Evolutionary conservation across 768 basidiomycete genomes (phyloP).

Genomic region (Pleurotus tuoliensis): DNA sequence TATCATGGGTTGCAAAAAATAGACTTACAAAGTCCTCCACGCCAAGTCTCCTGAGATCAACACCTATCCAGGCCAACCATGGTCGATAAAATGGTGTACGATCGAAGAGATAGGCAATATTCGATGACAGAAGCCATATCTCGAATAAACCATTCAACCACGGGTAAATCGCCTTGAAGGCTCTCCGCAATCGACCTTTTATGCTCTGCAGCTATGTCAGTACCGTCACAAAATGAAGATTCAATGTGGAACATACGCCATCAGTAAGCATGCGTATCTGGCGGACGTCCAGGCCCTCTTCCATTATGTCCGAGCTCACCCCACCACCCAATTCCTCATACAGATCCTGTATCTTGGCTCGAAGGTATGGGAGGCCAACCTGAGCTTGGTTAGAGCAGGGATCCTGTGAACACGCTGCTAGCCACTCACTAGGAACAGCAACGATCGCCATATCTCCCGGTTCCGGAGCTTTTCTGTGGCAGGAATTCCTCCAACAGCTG

Average conservation of each 20-base stretch:
- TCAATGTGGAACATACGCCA: constrained; percentile 34
- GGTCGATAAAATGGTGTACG: constrained; percentile 83
- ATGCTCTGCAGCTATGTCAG: constrained; percentile 36
- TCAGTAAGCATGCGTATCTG: constrained; percentile 46
- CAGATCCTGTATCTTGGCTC: constrained; percentile 86
- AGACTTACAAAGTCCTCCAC: constrained; percentile 72
- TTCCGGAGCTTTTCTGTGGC: constrained; percentile 60
- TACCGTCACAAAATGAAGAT: neutral
- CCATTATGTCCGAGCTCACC: constrained; percentile 58
- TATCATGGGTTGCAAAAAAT: neutral
- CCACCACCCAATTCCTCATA: constrained; percentile 90
- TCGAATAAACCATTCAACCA: constrained; percentile 78
- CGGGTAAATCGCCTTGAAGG: constrained; percentile 77
- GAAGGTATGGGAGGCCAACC: constrained; percentile 87
- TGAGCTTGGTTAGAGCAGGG: constrained; percentile 21
- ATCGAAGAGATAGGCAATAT: constrained; percentile 89
- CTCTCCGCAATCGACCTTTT: constrained; percentile 47
- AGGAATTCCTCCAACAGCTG: constrained; percentile 65
- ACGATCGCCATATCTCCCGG: constrained; percentile 69
- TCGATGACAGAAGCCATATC: constrained; percentile 77
- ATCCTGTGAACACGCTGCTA: neutral
- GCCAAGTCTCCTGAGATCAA: constrained; percentile 77
- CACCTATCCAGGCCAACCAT: constrained; percentile 83
- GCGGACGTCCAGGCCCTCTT: constrained; percentile 44
- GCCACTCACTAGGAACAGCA: constrained; percentile 71